phyloP scores from a whole-genome alignment of 345 rosid species.

The Citrus australasica region DNA sequence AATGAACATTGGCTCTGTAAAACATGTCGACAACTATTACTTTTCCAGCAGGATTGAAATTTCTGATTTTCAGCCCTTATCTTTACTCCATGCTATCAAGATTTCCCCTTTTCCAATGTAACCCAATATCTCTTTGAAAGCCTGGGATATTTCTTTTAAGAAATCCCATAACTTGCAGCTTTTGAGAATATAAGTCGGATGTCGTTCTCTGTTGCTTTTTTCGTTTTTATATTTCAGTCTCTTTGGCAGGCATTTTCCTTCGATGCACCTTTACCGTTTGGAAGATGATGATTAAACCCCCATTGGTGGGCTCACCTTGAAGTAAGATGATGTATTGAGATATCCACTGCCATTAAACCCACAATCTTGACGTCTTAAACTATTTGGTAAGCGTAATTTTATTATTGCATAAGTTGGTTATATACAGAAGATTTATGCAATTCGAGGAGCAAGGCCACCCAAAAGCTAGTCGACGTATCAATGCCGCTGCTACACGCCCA shows the following conservation, averaged over 20 bases:
- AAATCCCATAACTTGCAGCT: not conserved
- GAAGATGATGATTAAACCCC: not conserved
- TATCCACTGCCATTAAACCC: not conserved
- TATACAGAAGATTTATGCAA: not conserved
- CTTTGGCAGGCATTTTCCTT: not conserved
- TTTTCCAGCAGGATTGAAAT: not conserved
- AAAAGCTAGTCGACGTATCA: not conserved
- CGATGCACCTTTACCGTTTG: no score
- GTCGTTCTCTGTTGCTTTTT: no score
- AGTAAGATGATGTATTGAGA: not conserved
- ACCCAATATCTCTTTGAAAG: not conserved
- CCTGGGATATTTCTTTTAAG: not conserved
- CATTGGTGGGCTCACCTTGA: not conserved
- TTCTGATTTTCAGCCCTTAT: not conserved
- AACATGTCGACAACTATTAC: not conserved
- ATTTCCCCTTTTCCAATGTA: not conserved
- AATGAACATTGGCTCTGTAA: not conserved
- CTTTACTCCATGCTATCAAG: not conserved
- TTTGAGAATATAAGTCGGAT: no score
- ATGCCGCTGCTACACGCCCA: not conserved
- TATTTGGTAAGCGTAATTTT: no score
- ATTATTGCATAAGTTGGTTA: not conserved
- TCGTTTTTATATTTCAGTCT: not conserved
- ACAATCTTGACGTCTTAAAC: no score
- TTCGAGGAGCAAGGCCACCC: not conserved